A percentile compares a stretch with the other conserved stretches of the same genome.
Conservation (phyloP, 208 protist genomes). For the Vickermania ingenoplastis region DNA sequence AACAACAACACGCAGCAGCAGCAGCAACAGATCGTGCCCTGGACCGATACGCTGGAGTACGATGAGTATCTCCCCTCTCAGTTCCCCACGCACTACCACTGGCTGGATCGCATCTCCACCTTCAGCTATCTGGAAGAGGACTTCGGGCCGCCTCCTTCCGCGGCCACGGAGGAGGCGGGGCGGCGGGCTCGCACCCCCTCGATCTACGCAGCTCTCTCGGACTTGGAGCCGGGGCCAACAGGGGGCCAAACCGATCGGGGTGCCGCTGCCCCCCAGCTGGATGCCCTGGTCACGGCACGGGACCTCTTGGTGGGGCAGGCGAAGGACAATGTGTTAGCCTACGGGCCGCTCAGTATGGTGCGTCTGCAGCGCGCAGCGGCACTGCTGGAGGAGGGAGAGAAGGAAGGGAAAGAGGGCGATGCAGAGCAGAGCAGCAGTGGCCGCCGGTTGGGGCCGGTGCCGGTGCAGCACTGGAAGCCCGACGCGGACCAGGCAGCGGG, state of each 20-base stretch:
- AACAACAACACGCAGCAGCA: no score
- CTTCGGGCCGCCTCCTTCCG: slow-evolving; percentile 10
- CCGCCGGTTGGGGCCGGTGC: neutral
- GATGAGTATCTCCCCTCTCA: slow-evolving; percentile 53
- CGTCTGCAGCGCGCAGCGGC: slow-evolving; percentile 4
- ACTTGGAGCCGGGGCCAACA: neutral
- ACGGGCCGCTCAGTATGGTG: neutral
- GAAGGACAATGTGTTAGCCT: neutral
- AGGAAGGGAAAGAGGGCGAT: no score
- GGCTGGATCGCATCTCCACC: slow-evolving; percentile 58
- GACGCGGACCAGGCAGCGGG: slow-evolving; percentile 10
- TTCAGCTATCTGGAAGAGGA: slow-evolving; percentile 69
- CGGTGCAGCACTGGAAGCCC: neutral
- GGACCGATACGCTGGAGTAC: slow-evolving; percentile 75
- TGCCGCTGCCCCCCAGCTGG: neutral
- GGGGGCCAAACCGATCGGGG: neutral
- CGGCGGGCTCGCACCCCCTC: neutral
- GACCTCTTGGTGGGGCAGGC: no score
- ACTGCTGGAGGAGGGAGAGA: no score
- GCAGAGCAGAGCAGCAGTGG: neutral
- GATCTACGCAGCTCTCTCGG: neutral
- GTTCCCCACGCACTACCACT: slow-evolving; percentile 40
- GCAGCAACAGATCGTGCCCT: slow-evolving; percentile 16
- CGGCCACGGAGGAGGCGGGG: neutral
- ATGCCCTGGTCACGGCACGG: neutral